A percentile compares a stretch with the other conserved stretches of the same genome.
These are phyloP conservation scores for Oxytropis ochrocephala DNA, from an alignment of 306 rosid genomes.

Conservation along the genomic window DNA sequence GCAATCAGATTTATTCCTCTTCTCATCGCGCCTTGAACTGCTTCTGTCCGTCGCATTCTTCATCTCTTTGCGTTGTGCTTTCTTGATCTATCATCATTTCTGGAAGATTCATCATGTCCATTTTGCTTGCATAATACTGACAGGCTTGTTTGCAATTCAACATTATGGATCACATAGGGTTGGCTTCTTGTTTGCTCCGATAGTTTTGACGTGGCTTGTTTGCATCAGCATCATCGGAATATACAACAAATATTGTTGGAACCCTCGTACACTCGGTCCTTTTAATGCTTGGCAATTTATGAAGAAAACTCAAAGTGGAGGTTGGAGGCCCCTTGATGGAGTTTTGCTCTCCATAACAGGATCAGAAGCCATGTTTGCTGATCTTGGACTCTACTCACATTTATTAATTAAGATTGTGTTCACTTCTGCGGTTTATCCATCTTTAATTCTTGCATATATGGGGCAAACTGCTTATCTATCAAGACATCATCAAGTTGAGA, in stretches of 20 bases:
- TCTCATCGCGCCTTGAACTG: too few relatives aligned
- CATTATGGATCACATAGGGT: conserved; percentile 94
- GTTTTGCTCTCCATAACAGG: conserved; percentile 88
- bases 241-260: conserved; percentile 74
- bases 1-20: too few relatives aligned
- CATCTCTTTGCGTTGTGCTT: too few relatives aligned
- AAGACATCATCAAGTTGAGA: conserved; percentile 31
- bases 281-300: conserved; percentile 54
- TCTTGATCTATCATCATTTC: too few relatives aligned
- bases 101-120: too few relatives aligned
- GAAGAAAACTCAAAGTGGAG: conserved; percentile 60
- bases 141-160: conserved; percentile 83
- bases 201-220: conserved; percentile 75
- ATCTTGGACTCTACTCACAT: conserved; percentile 93
- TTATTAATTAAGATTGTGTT: conserved; percentile 93
- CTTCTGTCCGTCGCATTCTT: too few relatives aligned
- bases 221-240: conserved; percentile 82
- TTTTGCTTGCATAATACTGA: conserved; percentile 73
- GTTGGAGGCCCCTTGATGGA: conserved; percentile 95
- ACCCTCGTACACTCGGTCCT: conserved; percentile 75
- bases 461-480: conserved; percentile 97
- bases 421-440: conserved; percentile 87
- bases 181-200: conserved; percentile 88
- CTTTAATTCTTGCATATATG: conserved; percentile 91
- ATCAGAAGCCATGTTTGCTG: conserved; percentile 99